phyloP scores from a whole-genome alignment of 129 eudicot genomes.

The Cynara cardunculus region DNA sequence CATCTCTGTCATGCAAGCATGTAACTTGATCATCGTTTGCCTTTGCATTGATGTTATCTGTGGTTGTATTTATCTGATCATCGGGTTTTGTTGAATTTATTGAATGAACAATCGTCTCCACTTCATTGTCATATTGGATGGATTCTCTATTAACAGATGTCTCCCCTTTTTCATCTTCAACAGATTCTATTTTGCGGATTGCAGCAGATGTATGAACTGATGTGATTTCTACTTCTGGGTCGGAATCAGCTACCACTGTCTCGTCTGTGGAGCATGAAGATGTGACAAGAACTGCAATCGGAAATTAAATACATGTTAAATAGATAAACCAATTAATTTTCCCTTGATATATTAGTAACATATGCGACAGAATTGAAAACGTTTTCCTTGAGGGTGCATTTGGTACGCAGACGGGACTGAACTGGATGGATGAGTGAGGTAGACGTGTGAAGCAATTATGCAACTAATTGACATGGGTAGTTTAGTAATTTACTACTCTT shows the following conservation, averaged over 20 bases:
- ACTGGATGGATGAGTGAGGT: not conserved
- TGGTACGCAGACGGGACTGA: too few species aligned
- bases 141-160: slow-evolving; percentile 16
- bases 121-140: slow-evolving; percentile 26
- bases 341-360: not conserved
- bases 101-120: slow-evolving; percentile 17
- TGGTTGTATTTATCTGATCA: slow-evolving; percentile 19
- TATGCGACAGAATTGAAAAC: not conserved
- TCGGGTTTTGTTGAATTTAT: slow-evolving; percentile 19
- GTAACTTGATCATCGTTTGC: slow-evolving; percentile 16
- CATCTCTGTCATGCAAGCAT: slow-evolving; percentile 16
- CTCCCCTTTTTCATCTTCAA: slow-evolving; percentile 34
- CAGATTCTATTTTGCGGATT: slow-evolving; percentile 22
- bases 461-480: not conserved
- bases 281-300: slow-evolving; percentile 65
- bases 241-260: slow-evolving; percentile 98
- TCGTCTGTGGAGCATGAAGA: slow-evolving; percentile 98
- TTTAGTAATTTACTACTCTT: too few species aligned
- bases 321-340: not conserved
- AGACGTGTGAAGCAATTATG: not conserved
- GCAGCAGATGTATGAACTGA: slow-evolving; percentile 38
- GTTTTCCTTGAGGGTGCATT: not conserved
- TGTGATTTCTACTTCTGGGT: slow-evolving; percentile 69
- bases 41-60: slow-evolving; percentile 14
- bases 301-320: slow-evolving; percentile 4